These are phyloP conservation scores for Sherardia arvensis DNA, from an alignment of 257 asterid species.

Conservation along the genomic window DNA sequence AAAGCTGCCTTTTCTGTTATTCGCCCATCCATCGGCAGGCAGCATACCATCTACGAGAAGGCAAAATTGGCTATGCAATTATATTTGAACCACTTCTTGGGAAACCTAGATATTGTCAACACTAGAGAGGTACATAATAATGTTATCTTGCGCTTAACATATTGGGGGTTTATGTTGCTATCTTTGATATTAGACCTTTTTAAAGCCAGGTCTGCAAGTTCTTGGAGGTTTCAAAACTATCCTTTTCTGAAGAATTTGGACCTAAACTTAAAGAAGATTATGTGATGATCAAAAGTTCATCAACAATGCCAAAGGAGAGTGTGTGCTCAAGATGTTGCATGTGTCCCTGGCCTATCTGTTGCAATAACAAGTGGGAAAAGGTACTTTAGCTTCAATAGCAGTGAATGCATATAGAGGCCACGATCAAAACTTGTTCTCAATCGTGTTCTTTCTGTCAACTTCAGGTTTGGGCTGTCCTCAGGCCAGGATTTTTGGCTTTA, in stretches of 20 bases:
- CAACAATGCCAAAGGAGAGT: conserved; percentile 37
- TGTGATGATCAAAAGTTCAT: conserved; percentile 64
- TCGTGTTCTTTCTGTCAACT: neutral
- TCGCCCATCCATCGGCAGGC: conserved; percentile 82
- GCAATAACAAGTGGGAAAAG: conserved; percentile 72
- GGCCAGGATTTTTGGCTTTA: conserved; percentile 87
- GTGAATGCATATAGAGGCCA: neutral
- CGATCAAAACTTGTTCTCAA: neutral
- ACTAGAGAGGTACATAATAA: conserved; percentile 63
- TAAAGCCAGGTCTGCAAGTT: conserved; percentile 75
- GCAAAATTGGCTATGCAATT: conserved; percentile 95
- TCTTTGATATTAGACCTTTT: neutral
- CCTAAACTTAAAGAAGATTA: conserved; percentile 92
- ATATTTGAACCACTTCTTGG: conserved; percentile 82
- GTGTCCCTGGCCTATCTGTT: conserved; percentile 52
- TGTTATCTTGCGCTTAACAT: neutral
- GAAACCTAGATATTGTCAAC: conserved; percentile 76
- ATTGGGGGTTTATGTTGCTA: conserved; percentile 5
- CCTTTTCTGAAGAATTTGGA: conserved; percentile 82
- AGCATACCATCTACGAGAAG: conserved; percentile 52
- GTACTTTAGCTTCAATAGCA: conserved; percentile 27
- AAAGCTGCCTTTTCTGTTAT: conserved; percentile 78
- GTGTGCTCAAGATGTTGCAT: conserved; percentile 45
- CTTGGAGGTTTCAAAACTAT: conserved; percentile 88
- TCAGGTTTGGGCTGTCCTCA: conserved; percentile 90